Evolutionary conservation across 73 alveolate genomes (phyloP).

Genomic region (Paramecium primaurelia): DNA sequence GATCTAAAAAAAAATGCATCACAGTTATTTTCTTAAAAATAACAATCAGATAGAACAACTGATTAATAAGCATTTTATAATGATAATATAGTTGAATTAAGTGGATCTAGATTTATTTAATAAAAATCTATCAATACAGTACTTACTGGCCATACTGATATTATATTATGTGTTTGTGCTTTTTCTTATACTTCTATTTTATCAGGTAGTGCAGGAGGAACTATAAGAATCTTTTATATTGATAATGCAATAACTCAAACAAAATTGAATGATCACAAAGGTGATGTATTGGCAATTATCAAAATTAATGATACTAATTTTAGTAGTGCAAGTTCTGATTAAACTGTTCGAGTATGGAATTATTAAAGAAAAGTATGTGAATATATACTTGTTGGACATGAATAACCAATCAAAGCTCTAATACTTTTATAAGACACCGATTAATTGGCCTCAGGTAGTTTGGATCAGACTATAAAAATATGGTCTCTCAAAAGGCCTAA

Average conservation of each 20-base stretch:
- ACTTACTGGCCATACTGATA: conserved; percentile 39
- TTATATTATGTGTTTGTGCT: conserved; percentile 41
- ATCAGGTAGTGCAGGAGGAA: conserved; percentile 50
- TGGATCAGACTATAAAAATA: conserved; percentile 15
- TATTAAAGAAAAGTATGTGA: conserved; percentile 15
- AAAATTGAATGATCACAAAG: conserved; percentile 34
- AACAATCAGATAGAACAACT: background rate
- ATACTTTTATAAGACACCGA: background rate
- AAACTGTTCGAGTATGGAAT: conserved; percentile 55
- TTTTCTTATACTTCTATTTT: background rate
- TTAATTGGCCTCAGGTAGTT: conserved; percentile 46
- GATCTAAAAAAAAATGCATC: background rate
- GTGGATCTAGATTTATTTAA: background rate
- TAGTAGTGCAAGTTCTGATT: conserved; percentile 54
- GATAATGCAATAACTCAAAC: conserved; percentile 35
- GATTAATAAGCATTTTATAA: background rate
- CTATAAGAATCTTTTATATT: conserved; percentile 31
- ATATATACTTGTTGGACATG: conserved; percentile 47
- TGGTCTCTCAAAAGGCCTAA: conserved; percentile 34
- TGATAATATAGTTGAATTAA: background rate
- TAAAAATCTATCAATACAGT: conserved; percentile 5
- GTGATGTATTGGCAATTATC: conserved; percentile 12
- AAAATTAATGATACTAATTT: background rate
- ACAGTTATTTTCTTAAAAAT: background rate
- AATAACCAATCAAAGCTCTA: background rate